Percentiles rank a stretch among this genome's conserved stretches.
Evolutionary conservation across 345 rosid genomes (phyloP).

Genomic region (Rubroshorea leprosula): DNA sequence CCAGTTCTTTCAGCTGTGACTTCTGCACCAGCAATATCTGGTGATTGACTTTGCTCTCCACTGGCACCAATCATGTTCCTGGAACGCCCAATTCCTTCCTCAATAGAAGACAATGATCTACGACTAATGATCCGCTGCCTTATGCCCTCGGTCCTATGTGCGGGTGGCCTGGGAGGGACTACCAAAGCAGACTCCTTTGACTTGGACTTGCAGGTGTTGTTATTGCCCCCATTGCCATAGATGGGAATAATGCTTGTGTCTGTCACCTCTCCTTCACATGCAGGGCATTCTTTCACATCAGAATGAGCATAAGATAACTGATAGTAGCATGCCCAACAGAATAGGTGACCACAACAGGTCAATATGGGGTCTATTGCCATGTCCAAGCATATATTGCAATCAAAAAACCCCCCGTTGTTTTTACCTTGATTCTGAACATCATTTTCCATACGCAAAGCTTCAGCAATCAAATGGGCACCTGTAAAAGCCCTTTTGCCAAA

Average conservation of each 20-base stretch:
- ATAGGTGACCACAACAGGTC: slow-evolving; percentile 69
- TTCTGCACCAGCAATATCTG: slow-evolving; percentile 21
- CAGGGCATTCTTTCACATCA: slow-evolving; percentile 45
- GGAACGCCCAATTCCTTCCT: slow-evolving; percentile 32
- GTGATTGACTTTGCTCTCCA: too few relatives aligned
- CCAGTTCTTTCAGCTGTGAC: slow-evolving; percentile 20
- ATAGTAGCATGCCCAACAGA: slow-evolving; percentile 69
- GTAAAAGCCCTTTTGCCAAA: slow-evolving; percentile 20
- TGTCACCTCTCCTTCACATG: slow-evolving; percentile 43
- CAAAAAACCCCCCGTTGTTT: slow-evolving; percentile 27
- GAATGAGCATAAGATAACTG: slow-evolving; percentile 37
- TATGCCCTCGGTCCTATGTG: slow-evolving; percentile 44
- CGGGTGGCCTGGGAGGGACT: slow-evolving; percentile 53
- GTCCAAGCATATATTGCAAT: slow-evolving; percentile 53
- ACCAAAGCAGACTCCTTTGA: slow-evolving; percentile 28
- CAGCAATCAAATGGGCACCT: slow-evolving; percentile 35
- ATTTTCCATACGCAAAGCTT: slow-evolving; percentile 39
- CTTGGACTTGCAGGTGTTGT: slow-evolving; percentile 18
- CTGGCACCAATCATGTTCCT: slow-evolving; percentile 30
- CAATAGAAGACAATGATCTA: slow-evolving; percentile 26
- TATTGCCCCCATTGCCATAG: slow-evolving; percentile 43
- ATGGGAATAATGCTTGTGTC: slow-evolving; percentile 49
- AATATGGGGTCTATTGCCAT: slow-evolving; percentile 49
- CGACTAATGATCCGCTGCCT: too few relatives aligned
- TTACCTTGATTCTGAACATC: too few relatives aligned